Base-by-base conservation (phyloP, 306 rosid species). In the Gleditsia sinensis region DNA sequence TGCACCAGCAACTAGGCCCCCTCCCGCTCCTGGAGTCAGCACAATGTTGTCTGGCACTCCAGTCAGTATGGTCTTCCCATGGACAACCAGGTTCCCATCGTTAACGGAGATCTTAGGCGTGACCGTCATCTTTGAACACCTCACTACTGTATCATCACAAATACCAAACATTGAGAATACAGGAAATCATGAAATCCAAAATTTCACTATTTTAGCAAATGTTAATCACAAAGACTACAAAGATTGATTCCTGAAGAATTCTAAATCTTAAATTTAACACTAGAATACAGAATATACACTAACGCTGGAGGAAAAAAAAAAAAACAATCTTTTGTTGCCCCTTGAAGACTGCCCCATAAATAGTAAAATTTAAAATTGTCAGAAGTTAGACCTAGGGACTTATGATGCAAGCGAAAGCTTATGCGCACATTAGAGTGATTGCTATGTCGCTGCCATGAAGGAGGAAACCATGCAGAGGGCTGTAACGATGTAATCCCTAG, bases 1-100 rank as follows among this genome's bases (percentile, higher is more conserved):
- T 7, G 92, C 86, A 21, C 99, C 96, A 9, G 92, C 82, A 25
- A 83, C 83, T 12, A 88, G 97, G 4, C 96, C 96, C 17, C 37
- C 76, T 4, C 89, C 90, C 0, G 87, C 80, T 9, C 86, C 96
- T 3, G 95, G 92, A 23, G 86, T 92, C 32, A 92, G 75, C 57
- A 90, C 87, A 81, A 95, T 78, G 74, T 90, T 95, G 75, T 90
- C 93, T 0, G 97, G 93, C 12, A 95, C 90, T 40, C 97, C 97
- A 2, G 83, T 92, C 17, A 95, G 65, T 67, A 92, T 83, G 81
- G 91, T 90, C 88, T 90, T 92, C 20, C 96, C 99, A 27, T 92
- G 93, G 30, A 92, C 98, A 81, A 95, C 92, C 66, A 95, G 78
- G 77, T 87, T 92, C 49, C 92, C 95, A 53, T 92, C 90, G 76